Evolutionary conservation across 1,284 basidiomycete genomes (phyloP), one percentile per base, ranked within the genome.

Genomic region (Cryptococcus sp.): DNA sequence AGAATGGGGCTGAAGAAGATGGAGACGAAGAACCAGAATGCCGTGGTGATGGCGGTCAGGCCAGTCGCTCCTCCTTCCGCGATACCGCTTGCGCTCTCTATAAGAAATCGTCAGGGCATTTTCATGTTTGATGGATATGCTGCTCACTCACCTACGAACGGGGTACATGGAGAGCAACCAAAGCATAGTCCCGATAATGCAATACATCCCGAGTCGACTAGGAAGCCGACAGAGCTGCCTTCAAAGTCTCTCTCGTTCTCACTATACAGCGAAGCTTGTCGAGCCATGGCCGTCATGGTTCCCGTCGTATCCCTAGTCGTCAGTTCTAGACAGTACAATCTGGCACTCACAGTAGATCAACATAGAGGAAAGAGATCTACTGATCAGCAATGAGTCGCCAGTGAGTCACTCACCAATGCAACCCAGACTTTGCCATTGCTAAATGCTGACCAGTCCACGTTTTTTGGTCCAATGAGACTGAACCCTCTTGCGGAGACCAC

Each of bases 1-100:
- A 94, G 93, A 70, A 94, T 89, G 3, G 91, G 91, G 13, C 91
- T 86, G 69, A 94, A 94, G 83, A 94, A 94, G 59, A 93, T 81
- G 4, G 85, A 89, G 57, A 93, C 78, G 76, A 93, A 89, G 83
- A 94, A 93, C 69, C 86, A 84, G 59, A 92, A 73, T 0, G 88
- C 86, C 1, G 85, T 85, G n/a, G 82, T 81, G 60, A 93, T 82
- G 3, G 87, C 90, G 0, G 91, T 89, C 57, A 94, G 80, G 46
- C 92, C 91, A 0, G 91, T 94, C 78, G 89, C 89, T 37, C 91
- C 91, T 46, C 91, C 91, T 82, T 94, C 91, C 80, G 77, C 69
- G 59, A 73, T 77, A 67, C 68, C 74, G 43, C 74, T 71, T 17
- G 72, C 74, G 23, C 68, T 70, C 62, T 75, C 73, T 44, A 22